Percentiles rank a stretch among this genome's conserved stretches.
Evolutionary conservation across 1,284 basidiomycete species (phyloP).

Genomic region (Dichomitus squalens): DNA sequence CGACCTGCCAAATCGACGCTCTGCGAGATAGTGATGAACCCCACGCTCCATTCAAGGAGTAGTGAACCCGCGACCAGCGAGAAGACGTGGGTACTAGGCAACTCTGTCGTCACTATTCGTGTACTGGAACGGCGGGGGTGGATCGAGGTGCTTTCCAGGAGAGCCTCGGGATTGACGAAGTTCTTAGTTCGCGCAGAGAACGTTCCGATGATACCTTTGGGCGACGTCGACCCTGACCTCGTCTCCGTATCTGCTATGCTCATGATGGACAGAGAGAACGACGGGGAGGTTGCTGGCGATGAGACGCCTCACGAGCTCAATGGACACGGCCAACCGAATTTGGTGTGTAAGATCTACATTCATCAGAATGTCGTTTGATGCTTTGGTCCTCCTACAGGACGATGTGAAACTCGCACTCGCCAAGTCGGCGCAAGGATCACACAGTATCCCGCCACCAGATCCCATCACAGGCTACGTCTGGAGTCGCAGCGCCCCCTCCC

Average conservation of each 20-base stretch:
- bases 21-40: conserved; percentile 71
- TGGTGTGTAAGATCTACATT: conserved; percentile 9
- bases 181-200: conserved; percentile 94
- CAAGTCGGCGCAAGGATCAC: conserved; percentile 9
- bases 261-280: conserved; percentile 62
- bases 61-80: conserved; percentile 48
- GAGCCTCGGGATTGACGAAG: conserved; percentile 88
- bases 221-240: conserved; percentile 81
- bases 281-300: conserved; percentile 4
- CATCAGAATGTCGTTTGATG: conserved; percentile 18
- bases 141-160: conserved; percentile 86
- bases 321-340: conserved; percentile 1
- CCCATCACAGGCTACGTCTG: conserved; percentile 83
- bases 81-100: conserved; percentile 89
- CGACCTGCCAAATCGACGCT: conserved; percentile 84
- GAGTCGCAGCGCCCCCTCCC: conserved; percentile 83
- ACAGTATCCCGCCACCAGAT: conserved; percentile 41
- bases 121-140: conserved; percentile 79
- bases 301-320: conserved; percentile 5
- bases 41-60: conserved; percentile 33
- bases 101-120: conserved; percentile 86
- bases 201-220: conserved; percentile 79
- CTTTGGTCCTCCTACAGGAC: conserved; percentile 11
- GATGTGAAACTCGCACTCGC: conserved; percentile 19
- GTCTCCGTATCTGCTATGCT: conserved; percentile 72